Conservation (phyloP, 2,329 filamentous ascomycete genomes). For the Didymella exigua region DNA sequence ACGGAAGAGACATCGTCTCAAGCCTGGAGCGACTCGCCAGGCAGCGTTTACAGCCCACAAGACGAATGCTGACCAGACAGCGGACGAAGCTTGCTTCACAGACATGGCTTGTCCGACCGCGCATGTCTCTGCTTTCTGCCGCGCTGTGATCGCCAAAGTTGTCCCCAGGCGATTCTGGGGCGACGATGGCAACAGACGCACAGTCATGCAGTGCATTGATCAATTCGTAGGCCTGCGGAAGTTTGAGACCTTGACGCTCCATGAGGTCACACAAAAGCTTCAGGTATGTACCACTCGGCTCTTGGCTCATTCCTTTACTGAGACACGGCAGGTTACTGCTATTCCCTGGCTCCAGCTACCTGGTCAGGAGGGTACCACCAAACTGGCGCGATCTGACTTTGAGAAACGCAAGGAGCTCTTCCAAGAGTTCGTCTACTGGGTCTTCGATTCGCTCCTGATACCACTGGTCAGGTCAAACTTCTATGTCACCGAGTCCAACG, state of each 20-base stretch:
- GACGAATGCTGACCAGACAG: background rate
- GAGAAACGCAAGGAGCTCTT: slow-evolving; percentile 80
- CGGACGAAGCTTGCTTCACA: slow-evolving; percentile 55
- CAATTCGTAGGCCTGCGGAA: slow-evolving; percentile 76
- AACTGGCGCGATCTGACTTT: slow-evolving; percentile 72
- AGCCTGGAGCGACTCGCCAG: slow-evolving; percentile 13
- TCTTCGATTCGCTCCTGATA: slow-evolving; percentile 90
- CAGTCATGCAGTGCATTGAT: slow-evolving; percentile 72
- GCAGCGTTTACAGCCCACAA: slow-evolving; percentile 13
- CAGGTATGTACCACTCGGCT: slow-evolving; percentile 60
- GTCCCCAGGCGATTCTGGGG: slow-evolving; percentile 82
- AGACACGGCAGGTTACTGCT: slow-evolving; percentile 61
- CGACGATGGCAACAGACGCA: slow-evolving; percentile 64
- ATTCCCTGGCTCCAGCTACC: slow-evolving; percentile 75
- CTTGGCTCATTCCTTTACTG: slow-evolving; percentile 19
- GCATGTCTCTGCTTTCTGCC: slow-evolving; percentile 85
- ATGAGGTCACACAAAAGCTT: slow-evolving; percentile 76
- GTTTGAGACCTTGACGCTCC: slow-evolving; percentile 80
- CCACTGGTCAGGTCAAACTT: slow-evolving; percentile 87
- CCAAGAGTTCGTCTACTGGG: slow-evolving; percentile 84
- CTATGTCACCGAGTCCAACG: slow-evolving; percentile 89
- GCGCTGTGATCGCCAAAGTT: slow-evolving; percentile 72
- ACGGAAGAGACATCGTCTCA: slow-evolving; percentile 33
- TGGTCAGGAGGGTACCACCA: slow-evolving; percentile 52
- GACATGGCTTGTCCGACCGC: slow-evolving; percentile 70